A percentile compares a stretch with the other conserved stretches of the same genome.
Evolutionary conservation across 2,329 filamentous ascomycete genomes (phyloP).

Genomic region (Cladophialophora chaetospira): DNA sequence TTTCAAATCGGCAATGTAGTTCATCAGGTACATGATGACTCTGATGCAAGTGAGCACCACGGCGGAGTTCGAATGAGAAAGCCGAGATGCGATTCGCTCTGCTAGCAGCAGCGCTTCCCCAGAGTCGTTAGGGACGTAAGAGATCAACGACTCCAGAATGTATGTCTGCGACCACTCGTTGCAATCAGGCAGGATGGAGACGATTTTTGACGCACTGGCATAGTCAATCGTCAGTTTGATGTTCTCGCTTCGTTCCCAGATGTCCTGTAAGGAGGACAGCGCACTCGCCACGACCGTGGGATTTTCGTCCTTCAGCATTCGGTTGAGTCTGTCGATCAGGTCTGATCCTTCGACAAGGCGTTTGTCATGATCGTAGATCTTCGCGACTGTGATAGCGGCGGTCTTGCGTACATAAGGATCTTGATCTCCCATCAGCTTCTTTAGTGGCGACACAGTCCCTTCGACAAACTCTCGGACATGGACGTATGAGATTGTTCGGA

Average conservation of each 20-base stretch:
- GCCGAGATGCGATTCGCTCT: constrained; percentile 89
- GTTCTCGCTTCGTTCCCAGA: constrained; percentile 95
- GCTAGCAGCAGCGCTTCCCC: constrained; percentile 85
- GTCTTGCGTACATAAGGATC: constrained; percentile 98
- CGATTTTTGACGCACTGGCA: constrained; percentile 94
- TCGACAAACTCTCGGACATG: constrained; percentile 96
- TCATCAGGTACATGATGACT: constrained; percentile 96
- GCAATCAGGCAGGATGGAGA: constrained; percentile 92
- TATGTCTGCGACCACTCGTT: constrained; percentile 98
- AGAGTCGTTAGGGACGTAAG: constrained; percentile 90
- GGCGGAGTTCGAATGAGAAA: constrained; percentile 95
- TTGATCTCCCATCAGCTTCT: constrained; percentile 76
- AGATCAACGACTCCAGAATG: constrained; percentile 96
- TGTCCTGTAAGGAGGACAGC: constrained; percentile 88
- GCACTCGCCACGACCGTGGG: constrained; percentile 96
- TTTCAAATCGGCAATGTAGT: constrained; percentile 92
- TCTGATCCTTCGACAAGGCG: constrained; percentile 87
- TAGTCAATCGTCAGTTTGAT: constrained; percentile 99
- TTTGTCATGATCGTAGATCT: constrained; percentile 95
- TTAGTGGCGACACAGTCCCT: constrained; percentile 81
- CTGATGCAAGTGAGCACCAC: constrained; percentile 95
- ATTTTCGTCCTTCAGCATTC: constrained; percentile 90
- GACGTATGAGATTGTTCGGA: constrained; percentile 96
- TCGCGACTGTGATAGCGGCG: constrained; percentile 92
- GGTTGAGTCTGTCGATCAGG: constrained; percentile 87